Evolutionary conservation across 164 flowering plant genomes (phyloP).

Genomic region (Stephania japonica): DNA sequence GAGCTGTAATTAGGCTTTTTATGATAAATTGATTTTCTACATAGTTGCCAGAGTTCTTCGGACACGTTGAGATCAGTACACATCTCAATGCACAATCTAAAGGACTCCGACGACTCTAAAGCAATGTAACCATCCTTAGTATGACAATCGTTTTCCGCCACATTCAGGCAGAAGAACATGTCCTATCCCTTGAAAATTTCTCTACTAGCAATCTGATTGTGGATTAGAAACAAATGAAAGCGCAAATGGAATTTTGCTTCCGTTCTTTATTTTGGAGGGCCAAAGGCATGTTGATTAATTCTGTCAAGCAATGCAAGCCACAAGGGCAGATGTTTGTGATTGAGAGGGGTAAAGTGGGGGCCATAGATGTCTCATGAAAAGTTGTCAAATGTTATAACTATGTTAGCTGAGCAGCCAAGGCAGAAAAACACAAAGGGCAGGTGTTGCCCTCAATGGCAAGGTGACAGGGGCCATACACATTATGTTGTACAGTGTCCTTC

Average conservation of each 20-base stretch:
- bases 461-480: background rate
- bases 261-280: background rate
- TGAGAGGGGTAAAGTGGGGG: background rate
- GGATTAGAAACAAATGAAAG: background rate
- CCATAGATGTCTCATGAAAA: background rate
- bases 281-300: background rate
- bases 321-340: background rate
- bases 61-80: background rate
- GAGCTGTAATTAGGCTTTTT: background rate
- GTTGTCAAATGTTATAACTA: background rate
- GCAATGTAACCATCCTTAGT: background rate
- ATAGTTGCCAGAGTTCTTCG: background rate
- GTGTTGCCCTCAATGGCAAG: background rate
- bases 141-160: no score
- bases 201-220: background rate
- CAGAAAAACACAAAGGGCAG: constrained; percentile 1
- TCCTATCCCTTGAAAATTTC: background rate
- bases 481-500: background rate
- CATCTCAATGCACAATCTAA: background rate
- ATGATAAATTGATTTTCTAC: no score
- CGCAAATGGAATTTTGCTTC: background rate
- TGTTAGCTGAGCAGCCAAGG: background rate
- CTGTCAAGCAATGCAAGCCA: background rate
- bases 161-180: no score
- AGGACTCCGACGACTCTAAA: background rate